Base-by-base conservation (phyloP, 2,329 filamentous ascomycete species). In the Gyromitra esculenta region DNA sequence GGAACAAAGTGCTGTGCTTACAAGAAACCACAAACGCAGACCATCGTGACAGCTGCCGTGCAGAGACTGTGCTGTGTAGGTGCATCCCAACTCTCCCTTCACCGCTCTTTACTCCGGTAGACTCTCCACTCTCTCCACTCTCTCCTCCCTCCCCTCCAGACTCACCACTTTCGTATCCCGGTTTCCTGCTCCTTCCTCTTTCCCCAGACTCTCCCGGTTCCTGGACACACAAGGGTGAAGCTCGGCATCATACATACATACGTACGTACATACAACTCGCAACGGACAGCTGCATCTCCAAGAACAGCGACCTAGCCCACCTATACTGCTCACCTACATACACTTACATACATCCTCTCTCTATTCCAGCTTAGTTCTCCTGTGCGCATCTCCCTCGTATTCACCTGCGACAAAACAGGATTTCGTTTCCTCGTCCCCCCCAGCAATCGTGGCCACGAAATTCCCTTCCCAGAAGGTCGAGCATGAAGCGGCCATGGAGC, bases 381-480 rank as follows among this genome's bases (percentile, higher is more conserved):
- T 63, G 54, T 13, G 25, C 13, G 21, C 64, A 50, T 50, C 50
- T 5, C 15, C 21, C 56, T 6, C 45, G 50, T 54, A 45, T 15
- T 18, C 52, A 31, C 25, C 25, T 31, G 25, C 25, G 25, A 3
- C n/a, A 50, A 73, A 66, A 50, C 48, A 57, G 60, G 39, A 37
- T 73, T 70, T 62, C 18, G 56, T 21, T 43, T 50, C 45, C 45
- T 13, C 15, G 6, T 41, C 50, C n/a, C 54, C 31, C n/a, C 39
- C 43, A 68, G 70, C 64, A 74, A 74, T 74, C 31, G 74, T 76
- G 74, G 74, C 74, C 74, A 68, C 69, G 74, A 57, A 73, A 64
- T 25, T 62, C 18, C 54, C 13, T 54, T 41, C 13, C 64, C 35
- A 21, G 8, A 56, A 64, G 54, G 68, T 56, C 18, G 62, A 60